phyloP scores from a whole-genome alignment of 2,329 filamentous ascomycete species.

The Didymellaceae sp. region DNA sequence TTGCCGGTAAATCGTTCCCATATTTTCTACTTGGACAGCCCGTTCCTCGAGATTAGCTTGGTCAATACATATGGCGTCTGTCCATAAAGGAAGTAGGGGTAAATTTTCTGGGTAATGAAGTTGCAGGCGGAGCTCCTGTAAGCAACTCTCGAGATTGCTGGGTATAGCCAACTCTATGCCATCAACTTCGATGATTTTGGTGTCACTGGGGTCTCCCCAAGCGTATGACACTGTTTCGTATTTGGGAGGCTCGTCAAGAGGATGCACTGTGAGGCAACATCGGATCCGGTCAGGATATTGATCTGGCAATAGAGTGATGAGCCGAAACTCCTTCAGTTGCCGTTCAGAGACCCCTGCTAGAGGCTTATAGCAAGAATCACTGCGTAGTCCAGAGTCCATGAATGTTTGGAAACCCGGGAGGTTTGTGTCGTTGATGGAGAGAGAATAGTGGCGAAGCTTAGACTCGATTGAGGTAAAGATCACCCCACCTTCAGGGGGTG shows the following conservation, averaged over 20 bases:
- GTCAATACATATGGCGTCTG: slow-evolving; percentile 22
- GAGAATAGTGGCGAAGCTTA: too few species aligned
- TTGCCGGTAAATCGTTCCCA: slow-evolving; percentile 15
- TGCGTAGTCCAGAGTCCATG: too few species aligned
- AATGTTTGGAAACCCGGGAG: too few species aligned
- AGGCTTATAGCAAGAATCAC: too few species aligned
- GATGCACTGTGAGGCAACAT: neutral
- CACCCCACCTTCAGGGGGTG: too few species aligned
- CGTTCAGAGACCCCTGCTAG: too few species aligned
- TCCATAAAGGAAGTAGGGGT: slow-evolving; percentile 5
- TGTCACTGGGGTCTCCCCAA: slow-evolving; percentile 4
- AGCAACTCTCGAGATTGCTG: neutral
- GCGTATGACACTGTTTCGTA: slow-evolving; percentile 8
- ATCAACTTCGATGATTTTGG: neutral
- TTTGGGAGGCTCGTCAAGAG: neutral
- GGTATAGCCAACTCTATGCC: neutral
- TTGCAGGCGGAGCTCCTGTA: slow-evolving; percentile 1
- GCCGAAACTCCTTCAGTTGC: too few species aligned
- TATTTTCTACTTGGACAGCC: slow-evolving; percentile 13
- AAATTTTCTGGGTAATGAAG: neutral
- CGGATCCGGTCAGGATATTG: too few species aligned
- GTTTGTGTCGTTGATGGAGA: too few species aligned
- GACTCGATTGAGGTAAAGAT: too few species aligned
- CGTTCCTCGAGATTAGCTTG: slow-evolving; percentile 15
- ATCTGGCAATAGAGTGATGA: too few species aligned